These are phyloP conservation scores for Monosporascus sp. DNA, from an alignment of 2,329 filamentous ascomycete genomes.

Conservation along the genomic window DNA sequence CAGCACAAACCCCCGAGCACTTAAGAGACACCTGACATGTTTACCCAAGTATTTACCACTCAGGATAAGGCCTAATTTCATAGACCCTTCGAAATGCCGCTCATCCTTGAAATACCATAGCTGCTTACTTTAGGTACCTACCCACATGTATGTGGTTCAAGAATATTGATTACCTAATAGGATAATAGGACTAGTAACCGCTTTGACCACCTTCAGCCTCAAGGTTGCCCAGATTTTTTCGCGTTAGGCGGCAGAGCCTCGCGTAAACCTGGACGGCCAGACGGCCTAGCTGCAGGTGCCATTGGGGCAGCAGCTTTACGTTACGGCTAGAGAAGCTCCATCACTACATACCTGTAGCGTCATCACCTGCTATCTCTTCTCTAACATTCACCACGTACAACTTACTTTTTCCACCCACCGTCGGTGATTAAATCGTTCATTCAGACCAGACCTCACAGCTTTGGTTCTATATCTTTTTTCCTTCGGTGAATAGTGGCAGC, in stretches of 20 bases:
- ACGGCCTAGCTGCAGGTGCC: too few relatives aligned
- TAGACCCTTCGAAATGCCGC: too few relatives aligned
- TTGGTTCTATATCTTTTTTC: not conserved
- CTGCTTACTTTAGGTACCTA: too few relatives aligned
- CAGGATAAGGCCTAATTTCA: too few relatives aligned
- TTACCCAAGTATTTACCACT: too few relatives aligned
- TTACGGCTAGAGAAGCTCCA: not conserved
- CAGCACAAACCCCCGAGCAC: too few relatives aligned
- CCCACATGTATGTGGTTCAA: not conserved
- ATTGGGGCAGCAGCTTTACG: too few relatives aligned
- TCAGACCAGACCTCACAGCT: not conserved
- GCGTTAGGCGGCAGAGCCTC: not conserved
- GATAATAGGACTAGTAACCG: not conserved
- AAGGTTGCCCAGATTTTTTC: not conserved
- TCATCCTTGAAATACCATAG: too few relatives aligned
- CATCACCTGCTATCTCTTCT: not conserved
- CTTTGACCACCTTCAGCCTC: not conserved
- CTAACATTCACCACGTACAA: not conserved
- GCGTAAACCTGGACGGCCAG: not conserved
- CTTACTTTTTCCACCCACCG: not conserved
- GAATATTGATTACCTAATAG: not conserved
- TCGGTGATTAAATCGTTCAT: not conserved
- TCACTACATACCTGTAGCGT: not conserved
- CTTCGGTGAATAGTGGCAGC: not conserved
- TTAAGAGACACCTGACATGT: too few relatives aligned